These are phyloP conservation scores for Ogataea ramenticola DNA, from an alignment of 805 yeast species.

Conservation along the genomic window DNA sequence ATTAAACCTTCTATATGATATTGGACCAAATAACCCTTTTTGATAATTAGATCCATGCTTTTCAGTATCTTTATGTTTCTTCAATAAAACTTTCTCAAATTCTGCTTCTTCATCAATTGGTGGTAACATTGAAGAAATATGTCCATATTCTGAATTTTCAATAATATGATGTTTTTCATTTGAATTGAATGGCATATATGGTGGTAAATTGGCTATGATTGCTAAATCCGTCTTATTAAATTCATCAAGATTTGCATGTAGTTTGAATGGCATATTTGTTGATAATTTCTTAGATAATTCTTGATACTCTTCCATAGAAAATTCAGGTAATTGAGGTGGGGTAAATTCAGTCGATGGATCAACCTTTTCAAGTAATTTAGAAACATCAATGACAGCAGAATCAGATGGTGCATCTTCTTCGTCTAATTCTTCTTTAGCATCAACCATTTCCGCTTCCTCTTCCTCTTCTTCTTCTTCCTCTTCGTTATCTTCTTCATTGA, in stretches of 20 bases:
- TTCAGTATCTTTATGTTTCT: conserved; percentile 37
- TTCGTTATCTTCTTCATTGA: neutral
- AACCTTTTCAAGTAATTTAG: conserved; percentile 24
- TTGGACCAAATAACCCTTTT: conserved; percentile 51
- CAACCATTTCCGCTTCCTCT: conserved; percentile 1
- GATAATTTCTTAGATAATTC: neutral
- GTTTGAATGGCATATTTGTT: conserved; percentile 34
- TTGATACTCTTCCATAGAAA: conserved; percentile 21
- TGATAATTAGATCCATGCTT: conserved; percentile 32
- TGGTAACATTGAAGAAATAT: conserved; percentile 59
- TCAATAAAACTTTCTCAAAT: conserved; percentile 53
- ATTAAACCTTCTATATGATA: conserved; percentile 46
- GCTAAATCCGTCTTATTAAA: conserved; percentile 40
- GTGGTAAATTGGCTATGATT: conserved; percentile 39
- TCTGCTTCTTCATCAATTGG: conserved; percentile 55
- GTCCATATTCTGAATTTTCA: conserved; percentile 29
- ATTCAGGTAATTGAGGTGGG: conserved; percentile 22
- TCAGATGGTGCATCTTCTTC: neutral
- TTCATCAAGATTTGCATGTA: conserved; percentile 33
- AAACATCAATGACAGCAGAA: conserved; percentile 30
- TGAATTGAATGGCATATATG: conserved; percentile 40
- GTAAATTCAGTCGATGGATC: conserved; percentile 27
- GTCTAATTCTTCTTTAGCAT: neutral
- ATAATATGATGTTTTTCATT: conserved; percentile 21
- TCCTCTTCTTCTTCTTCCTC: conserved; percentile 3